phyloP scores from a whole-genome alignment of 805 yeast species.

The Cyberlindnera galapagoensis region DNA sequence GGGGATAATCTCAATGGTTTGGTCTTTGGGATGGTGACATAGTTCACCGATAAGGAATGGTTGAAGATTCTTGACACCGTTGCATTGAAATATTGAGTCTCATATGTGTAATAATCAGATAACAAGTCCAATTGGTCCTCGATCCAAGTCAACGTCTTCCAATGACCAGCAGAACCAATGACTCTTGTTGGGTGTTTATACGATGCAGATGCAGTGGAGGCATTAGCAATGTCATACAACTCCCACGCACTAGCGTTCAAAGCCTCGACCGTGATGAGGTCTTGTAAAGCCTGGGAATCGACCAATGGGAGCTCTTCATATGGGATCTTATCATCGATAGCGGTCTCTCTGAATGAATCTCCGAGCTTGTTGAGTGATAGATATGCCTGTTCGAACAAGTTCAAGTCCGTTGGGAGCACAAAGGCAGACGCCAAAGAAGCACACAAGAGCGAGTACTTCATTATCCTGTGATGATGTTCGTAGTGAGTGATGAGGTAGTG shows the following conservation, averaged over 20 bases:
- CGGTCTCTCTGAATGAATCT: not conserved
- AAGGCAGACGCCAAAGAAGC: conserved; percentile 11
- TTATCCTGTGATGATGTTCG: no score
- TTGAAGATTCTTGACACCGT: conserved; percentile 56
- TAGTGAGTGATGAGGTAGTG: no score
- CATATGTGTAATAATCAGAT: conserved; percentile 54
- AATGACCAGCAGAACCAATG: conserved; percentile 87
- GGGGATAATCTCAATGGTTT: conserved; percentile 71
- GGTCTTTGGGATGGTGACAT: conserved; percentile 34
- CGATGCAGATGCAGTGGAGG: conserved; percentile 42
- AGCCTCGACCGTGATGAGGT: conserved; percentile 48
- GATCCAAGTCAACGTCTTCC: conserved; percentile 70
- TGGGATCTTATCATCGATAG: not conserved
- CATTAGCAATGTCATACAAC: conserved; percentile 56
- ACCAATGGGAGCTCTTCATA: conserved; percentile 48
- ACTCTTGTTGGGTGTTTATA: conserved; percentile 90
- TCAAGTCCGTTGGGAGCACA: conserved; percentile 10
- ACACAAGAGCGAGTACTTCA: conserved; percentile 4
- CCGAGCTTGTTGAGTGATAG: no score
- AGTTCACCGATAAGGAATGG: conserved; percentile 49
- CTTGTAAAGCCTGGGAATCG: conserved; percentile 60
- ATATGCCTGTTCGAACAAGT: no score
- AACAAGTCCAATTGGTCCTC: conserved; percentile 48
- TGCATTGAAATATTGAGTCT: conserved; percentile 68
- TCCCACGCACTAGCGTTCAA: conserved; percentile 57